Evolutionary conservation across 2,329 filamentous ascomycete genomes (phyloP).

Genomic region (Tolypocladium album): DNA sequence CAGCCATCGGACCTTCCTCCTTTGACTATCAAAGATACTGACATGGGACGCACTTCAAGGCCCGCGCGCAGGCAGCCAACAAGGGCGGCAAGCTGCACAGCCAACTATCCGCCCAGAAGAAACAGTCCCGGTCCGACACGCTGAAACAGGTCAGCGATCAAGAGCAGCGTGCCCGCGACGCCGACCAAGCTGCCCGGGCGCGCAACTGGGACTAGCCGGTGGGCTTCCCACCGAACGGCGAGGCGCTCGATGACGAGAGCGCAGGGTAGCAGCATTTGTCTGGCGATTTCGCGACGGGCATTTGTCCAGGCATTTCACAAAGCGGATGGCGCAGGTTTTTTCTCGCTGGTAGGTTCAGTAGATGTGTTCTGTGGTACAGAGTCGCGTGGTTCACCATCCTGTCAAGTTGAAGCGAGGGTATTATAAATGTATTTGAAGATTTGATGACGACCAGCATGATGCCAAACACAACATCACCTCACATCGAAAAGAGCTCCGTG

Average conservation of each 20-base stretch:
- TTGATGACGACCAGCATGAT: not conserved
- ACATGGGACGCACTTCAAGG: constrained; percentile 37
- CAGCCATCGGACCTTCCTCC: not conserved
- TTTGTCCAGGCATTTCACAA: not conserved
- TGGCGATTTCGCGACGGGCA: not conserved
- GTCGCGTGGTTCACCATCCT: not conserved
- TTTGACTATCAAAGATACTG: not conserved
- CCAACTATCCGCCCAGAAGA: constrained; percentile 66
- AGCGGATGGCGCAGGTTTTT: not conserved
- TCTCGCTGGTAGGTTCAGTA: not conserved
- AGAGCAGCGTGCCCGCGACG: constrained; percentile 55
- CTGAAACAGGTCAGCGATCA: constrained; percentile 57
- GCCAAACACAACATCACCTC: not conserved
- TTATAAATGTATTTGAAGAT: not conserved
- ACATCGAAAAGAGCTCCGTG: not conserved
- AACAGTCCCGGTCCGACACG: constrained; percentile 57
- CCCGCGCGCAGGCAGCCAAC: constrained; percentile 50
- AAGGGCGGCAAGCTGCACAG: constrained; percentile 56
- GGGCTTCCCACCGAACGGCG: not conserved
- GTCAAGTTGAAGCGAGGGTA: not conserved
- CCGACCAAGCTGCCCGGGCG: constrained; percentile 43
- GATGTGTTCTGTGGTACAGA: not conserved
- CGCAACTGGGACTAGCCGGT: constrained; percentile 21
- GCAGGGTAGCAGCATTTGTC: not conserved
- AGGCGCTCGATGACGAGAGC: not conserved